Percentiles rank a stretch among this genome's conserved stretches.
Evolutionary conservation across 805 yeast species (phyloP).

Genomic region (Wickerhamia fluorescens): DNA sequence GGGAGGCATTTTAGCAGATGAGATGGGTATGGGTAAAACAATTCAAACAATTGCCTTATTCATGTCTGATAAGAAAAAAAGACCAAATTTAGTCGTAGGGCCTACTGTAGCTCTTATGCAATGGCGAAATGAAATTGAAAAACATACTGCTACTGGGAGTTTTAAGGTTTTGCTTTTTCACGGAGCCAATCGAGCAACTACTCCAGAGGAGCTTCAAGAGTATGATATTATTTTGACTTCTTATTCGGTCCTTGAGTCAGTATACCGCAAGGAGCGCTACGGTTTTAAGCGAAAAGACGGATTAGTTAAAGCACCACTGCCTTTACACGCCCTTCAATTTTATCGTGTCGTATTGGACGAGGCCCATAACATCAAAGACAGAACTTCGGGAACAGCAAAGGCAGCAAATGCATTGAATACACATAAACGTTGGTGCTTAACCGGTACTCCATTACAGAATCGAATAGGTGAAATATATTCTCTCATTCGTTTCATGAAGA

Average conservation of each 20-base stretch:
- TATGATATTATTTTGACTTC: slow-evolving; percentile 86
- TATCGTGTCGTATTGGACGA: slow-evolving; percentile 89
- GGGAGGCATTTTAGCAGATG: slow-evolving; percentile 96
- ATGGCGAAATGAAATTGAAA: slow-evolving; percentile 90
- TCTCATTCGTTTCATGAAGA: slow-evolving; percentile 72
- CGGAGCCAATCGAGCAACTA: slow-evolving; percentile 71
- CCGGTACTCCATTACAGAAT: slow-evolving; percentile 96
- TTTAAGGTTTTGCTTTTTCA: slow-evolving; percentile 71
- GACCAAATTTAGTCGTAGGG: slow-evolving; percentile 86
- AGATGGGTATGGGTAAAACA: slow-evolving; percentile 99
- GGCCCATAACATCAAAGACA: slow-evolving; percentile 95
- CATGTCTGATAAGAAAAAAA: slow-evolving; percentile 55
- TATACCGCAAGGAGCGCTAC: slow-evolving; percentile 69
- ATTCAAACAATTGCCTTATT: slow-evolving; percentile 90
- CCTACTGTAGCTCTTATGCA: slow-evolving; percentile 99
- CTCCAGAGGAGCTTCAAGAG: slow-evolving; percentile 46
- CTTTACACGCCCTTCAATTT: slow-evolving; percentile 66
- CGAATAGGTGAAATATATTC: slow-evolving; percentile 96
- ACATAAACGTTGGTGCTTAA: slow-evolving; percentile 78
- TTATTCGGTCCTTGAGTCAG: slow-evolving; percentile 86
- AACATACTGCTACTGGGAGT: slow-evolving; percentile 62
- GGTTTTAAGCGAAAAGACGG: slow-evolving; percentile 77
- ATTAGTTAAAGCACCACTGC: slow-evolving; percentile 65
- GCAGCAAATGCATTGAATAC: slow-evolving; percentile 76
- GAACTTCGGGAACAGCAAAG: slow-evolving; percentile 87